These are phyloP conservation scores for Kockovaella imperatae DNA, from an alignment of 768 basidiomycete genomes.

Conservation along the genomic window DNA sequence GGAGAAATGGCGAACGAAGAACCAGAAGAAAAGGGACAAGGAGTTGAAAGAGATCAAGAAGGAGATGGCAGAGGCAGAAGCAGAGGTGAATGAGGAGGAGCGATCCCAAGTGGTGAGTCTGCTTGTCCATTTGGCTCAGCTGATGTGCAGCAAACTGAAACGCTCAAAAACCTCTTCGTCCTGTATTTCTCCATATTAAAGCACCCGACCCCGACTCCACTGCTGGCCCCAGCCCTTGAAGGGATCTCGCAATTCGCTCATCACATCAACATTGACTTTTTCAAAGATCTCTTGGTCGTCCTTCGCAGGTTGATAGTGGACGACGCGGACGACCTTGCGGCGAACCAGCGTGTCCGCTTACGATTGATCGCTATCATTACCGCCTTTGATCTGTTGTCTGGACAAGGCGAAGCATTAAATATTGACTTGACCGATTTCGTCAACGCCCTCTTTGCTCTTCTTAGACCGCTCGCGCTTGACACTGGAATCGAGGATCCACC, in stretches of 20 bases:
- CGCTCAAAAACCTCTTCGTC: constrained; percentile 90
- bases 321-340: constrained; percentile 45
- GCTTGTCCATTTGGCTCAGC: not conserved
- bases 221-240: constrained; percentile 78
- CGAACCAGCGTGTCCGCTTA: constrained; percentile 45
- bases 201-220: constrained; percentile 61
- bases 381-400: constrained; percentile 92
- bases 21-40: constrained; percentile 71
- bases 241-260: constrained; percentile 92
- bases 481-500: constrained; percentile 57
- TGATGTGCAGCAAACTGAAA: constrained; percentile 78
- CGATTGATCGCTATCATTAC: constrained; percentile 77
- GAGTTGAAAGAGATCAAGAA: constrained; percentile 84
- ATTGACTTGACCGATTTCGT: constrained; percentile 89
- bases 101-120: constrained; percentile 65
- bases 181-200: constrained; percentile 95
- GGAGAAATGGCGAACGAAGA: constrained; percentile 81
- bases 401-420: constrained; percentile 98
- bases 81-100: constrained; percentile 86
- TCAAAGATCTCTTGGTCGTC: constrained; percentile 84
- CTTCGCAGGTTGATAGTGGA: constrained; percentile 67
- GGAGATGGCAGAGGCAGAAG: constrained; percentile 89
- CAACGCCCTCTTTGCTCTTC: constrained; percentile 69
- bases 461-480: constrained; percentile 64
- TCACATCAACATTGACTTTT: constrained; percentile 96